These are phyloP conservation scores for Albifimbria verrucaria DNA, from an alignment of 2,329 filamentous ascomycete species.

Conservation along the genomic window DNA sequence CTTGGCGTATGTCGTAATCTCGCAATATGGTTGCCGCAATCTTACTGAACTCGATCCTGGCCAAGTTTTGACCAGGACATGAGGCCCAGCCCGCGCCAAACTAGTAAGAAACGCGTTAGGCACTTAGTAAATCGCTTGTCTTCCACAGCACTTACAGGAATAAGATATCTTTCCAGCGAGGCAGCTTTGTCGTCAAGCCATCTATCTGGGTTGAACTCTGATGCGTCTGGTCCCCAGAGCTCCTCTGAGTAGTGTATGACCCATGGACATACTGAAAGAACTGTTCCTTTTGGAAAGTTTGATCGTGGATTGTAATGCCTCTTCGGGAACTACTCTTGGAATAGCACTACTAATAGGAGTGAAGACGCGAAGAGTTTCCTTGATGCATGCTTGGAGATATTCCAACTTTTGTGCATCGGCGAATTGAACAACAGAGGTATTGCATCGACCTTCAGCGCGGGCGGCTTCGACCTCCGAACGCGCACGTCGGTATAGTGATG, in stretches of 20 bases:
- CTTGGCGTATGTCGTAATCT: conserved; percentile 11
- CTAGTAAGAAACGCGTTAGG: conserved; percentile 2
- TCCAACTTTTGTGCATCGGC: conserved; percentile 24
- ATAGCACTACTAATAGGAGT: conserved; percentile 18
- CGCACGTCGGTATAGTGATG: conserved; percentile 3
- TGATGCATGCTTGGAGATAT: conserved; percentile 33
- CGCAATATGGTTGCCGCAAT: conserved; percentile 10
- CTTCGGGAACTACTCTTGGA: conserved; percentile 23
- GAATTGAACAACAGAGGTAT: conserved; percentile 5
- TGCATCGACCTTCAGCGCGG: conserved; percentile 1
- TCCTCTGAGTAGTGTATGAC: conserved; percentile 25
- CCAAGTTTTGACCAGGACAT: conserved; percentile 13
- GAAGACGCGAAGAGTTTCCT: conserved; percentile 38
- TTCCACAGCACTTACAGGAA: conserved; percentile 8
- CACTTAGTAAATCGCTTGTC: background rate
- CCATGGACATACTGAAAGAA: conserved; percentile 14
- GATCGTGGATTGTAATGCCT: conserved; percentile 25
- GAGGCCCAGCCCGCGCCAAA: conserved; percentile 12
- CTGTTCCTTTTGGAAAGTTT: conserved; percentile 27
- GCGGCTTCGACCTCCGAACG: conserved; percentile 9
- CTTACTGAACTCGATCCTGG: conserved; percentile 12
- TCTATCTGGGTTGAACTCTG: conserved; percentile 16
- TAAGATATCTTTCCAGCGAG: conserved; percentile 7
- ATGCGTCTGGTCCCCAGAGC: conserved; percentile 34
- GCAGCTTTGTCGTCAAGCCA: conserved; percentile 7